A percentile compares a stretch with the other conserved stretches of the same genome.
Conservation (phyloP, 2,329 filamentous ascomycete genomes). For the Ophiostoma montium region DNA sequence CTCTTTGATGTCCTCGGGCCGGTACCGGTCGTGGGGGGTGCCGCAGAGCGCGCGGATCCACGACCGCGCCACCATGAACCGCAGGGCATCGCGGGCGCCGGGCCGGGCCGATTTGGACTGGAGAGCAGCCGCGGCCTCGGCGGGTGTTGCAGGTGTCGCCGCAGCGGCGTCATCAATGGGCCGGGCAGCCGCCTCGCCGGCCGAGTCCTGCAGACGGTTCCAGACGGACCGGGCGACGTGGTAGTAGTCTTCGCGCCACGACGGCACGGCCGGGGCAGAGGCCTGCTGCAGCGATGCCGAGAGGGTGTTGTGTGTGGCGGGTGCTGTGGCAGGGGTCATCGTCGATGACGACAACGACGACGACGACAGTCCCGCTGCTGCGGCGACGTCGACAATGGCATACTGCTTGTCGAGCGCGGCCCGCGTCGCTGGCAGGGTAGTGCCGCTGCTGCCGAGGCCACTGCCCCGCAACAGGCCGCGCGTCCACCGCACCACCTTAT, state of each 20-base stretch:
- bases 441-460: conserved; percentile 19
- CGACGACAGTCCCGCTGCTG: conserved; percentile 4
- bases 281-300: conserved; percentile 14
- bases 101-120: neutral
- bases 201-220: conserved; percentile 40
- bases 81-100: neutral
- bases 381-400: conserved; percentile 17
- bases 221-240: conserved; percentile 38
- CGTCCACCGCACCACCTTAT: conserved; percentile 51
- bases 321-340: too few species aligned
- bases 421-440: conserved; percentile 33
- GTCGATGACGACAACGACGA: conserved; percentile 3
- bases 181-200: conserved; percentile 31
- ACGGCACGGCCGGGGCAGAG: conserved; percentile 9
- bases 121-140: neutral
- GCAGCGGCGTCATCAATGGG: conserved; percentile 14
- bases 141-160: neutral
- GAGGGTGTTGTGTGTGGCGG: neutral
- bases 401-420: conserved; percentile 30
- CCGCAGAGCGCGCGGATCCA: conserved; percentile 47
- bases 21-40: conserved; percentile 36
- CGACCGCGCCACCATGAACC: conserved; percentile 11
- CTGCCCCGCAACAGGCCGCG: conserved; percentile 32
- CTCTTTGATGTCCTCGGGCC: conserved; percentile 30
- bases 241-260: conserved; percentile 46